Evolutionary conservation across 164 flowering plant species (phyloP).

Genomic region (Echeveria elegans): DNA sequence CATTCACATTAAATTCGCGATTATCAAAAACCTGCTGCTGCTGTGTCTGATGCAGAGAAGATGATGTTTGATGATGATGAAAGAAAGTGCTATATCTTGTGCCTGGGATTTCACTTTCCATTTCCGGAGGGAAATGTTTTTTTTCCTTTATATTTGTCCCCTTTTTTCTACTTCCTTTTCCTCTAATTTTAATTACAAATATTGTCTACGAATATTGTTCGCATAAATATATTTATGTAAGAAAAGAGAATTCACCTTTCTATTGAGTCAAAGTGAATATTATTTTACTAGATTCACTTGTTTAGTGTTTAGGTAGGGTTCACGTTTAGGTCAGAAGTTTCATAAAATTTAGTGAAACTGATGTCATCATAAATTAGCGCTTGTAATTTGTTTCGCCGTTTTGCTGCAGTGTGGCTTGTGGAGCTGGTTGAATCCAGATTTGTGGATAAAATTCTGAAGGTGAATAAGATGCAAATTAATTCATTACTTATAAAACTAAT

Average conservation of each 20-base stretch:
- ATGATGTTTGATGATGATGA: constrained; percentile 3
- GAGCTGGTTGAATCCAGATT: no score
- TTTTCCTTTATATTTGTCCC: neutral
- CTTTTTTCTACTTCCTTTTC: neutral
- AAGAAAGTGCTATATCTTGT: neutral
- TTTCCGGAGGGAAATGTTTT: constrained; percentile 4
- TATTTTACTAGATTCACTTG: neutral
- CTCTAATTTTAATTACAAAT: neutral
- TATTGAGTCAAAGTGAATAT: no score
- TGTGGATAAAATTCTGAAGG: no score
- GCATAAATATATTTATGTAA: no score
- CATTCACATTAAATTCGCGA: constrained; percentile 4
- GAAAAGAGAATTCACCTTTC: no score
- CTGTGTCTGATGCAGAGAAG: neutral
- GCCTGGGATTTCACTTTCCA: constrained; percentile 2
- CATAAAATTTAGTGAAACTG: neutral
- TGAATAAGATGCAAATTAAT: no score
- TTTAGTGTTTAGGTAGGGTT: no score
- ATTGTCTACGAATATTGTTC: no score
- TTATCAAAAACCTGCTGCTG: neutral
- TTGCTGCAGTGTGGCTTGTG: no score
- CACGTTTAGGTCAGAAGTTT: neutral
- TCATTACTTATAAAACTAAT: no score
- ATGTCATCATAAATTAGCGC: neutral
- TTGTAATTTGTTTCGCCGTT: no score